A percentile compares a stretch with the other conserved stretches of the same genome.
These are phyloP conservation scores for Combretum micranthum DNA, from an alignment of 345 rosid genomes.

Conservation along the genomic window DNA sequence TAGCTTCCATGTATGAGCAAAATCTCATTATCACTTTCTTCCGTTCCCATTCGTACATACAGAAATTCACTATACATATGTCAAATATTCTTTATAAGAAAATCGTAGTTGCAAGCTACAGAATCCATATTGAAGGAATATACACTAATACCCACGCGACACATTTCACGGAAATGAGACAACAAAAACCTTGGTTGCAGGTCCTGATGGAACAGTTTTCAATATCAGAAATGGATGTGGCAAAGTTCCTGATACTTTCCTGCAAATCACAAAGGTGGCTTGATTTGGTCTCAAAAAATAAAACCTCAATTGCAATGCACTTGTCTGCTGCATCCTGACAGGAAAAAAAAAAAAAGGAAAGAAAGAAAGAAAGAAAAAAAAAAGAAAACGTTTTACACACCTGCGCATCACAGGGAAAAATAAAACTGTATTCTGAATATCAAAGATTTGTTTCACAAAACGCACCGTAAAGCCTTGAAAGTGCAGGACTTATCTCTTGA, in stretches of 20 bases:
- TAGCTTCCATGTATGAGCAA: constrained; percentile 14
- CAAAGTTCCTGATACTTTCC: constrained; percentile 41
- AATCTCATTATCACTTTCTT: background rate
- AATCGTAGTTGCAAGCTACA: background rate
- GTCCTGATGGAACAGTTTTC: constrained; percentile 70
- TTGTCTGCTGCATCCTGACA: constrained; percentile 73
- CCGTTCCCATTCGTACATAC: too few species aligned
- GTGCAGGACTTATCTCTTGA: constrained; percentile 27
- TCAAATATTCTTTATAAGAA: too few species aligned
- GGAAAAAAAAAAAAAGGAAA: constrained; percentile 1
- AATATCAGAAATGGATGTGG: constrained; percentile 58
- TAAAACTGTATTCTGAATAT: too few species aligned
- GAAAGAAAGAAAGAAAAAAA: too few species aligned
- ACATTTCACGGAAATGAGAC: background rate
- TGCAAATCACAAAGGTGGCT: constrained; percentile 40
- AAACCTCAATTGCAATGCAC: constrained; percentile 68
- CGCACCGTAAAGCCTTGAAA: constrained; percentile 54
- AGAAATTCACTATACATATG: too few species aligned
- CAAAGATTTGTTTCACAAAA: constrained; percentile 2
- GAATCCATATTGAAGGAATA: background rate
- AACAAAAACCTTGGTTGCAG: constrained; percentile 53
- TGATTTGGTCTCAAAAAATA: constrained; percentile 49
- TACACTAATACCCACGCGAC: background rate
- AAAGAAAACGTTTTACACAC: too few species aligned
- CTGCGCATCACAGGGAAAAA: too few species aligned